phyloP scores from a whole-genome alignment of 1,284 basidiomycete genomes.

The Ceratobasidium sp. region DNA sequence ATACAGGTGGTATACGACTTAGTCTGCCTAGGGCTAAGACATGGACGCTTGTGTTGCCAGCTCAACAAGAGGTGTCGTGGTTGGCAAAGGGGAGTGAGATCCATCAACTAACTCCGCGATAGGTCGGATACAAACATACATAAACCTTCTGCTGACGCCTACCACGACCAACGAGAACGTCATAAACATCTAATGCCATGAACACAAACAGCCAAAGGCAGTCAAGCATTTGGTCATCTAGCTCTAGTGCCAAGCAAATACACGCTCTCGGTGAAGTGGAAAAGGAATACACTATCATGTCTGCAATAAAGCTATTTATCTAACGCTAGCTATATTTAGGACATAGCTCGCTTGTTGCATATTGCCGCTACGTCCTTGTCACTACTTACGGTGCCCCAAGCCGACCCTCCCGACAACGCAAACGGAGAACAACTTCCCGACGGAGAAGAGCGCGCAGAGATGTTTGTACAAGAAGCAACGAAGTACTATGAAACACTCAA shows the following conservation, averaged over 20 bases:
- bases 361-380: conserved; percentile 81
- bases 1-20: conserved; percentile 8
- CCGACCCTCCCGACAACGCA: conserved; percentile 72
- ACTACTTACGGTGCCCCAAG: conserved; percentile 80
- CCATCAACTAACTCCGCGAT: neutral
- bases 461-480: conserved; percentile 83
- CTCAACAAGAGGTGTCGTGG: neutral
- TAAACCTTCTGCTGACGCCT: neutral
- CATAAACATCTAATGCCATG: neutral
- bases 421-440: conserved; percentile 62
- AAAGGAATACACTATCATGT: conserved; percentile 65
- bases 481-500: conserved; percentile 85
- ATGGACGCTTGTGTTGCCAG: neutral
- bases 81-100: neutral
- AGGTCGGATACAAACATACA: neutral
- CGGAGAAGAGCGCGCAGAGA: conserved; percentile 83
- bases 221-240: conserved; percentile 49
- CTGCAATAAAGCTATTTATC: neutral
- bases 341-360: conserved; percentile 77
- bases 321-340: conserved; percentile 61
- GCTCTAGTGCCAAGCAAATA: conserved; percentile 75
- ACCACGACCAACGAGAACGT: conserved; percentile 5
- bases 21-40: neutral
- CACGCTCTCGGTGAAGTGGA: conserved; percentile 84
- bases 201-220: conserved; percentile 34